Conservation (phyloP, 2,329 filamentous ascomycete genomes). For the Beauveria pseudobassiana region DNA sequence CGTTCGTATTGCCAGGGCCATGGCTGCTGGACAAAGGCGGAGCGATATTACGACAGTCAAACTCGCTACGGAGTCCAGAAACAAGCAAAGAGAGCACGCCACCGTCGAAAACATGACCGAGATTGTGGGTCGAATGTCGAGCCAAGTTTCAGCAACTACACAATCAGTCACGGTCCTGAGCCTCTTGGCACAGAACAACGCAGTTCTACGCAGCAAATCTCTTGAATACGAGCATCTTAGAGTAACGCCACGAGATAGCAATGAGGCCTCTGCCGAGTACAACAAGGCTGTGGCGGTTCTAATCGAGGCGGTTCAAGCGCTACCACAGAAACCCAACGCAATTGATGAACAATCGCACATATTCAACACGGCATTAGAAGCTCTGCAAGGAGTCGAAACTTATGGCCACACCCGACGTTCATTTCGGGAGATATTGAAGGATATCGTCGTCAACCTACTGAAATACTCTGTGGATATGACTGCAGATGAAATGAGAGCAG, state of each 20-base stretch:
- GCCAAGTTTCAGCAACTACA: background rate
- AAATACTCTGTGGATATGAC: background rate
- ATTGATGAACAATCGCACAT: background rate
- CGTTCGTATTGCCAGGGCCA: background rate
- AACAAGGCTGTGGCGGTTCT: background rate
- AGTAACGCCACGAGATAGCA: background rate
- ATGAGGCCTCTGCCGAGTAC: background rate
- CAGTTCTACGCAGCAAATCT: background rate
- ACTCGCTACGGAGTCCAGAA: background rate
- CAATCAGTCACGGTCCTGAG: background rate
- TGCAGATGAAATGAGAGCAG: background rate
- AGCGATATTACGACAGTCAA: background rate
- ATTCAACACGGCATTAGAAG: background rate
- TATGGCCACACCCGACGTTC: background rate
- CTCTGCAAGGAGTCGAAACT: background rate
- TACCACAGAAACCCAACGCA: background rate
- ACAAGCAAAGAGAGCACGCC: background rate
- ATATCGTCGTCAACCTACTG: background rate
- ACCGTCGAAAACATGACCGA: background rate
- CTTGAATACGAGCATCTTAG: slow-evolving; percentile 1
- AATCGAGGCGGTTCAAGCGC: background rate
- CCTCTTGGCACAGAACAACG: background rate
- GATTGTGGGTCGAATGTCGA: background rate
- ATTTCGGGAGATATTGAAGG: background rate
- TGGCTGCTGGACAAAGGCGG: background rate